Percentiles rank a stretch among this genome's conserved stretches.
phyloP scores from a whole-genome alignment of 139 green algal genomes.

The Protoeuglena noctilucae region DNA sequence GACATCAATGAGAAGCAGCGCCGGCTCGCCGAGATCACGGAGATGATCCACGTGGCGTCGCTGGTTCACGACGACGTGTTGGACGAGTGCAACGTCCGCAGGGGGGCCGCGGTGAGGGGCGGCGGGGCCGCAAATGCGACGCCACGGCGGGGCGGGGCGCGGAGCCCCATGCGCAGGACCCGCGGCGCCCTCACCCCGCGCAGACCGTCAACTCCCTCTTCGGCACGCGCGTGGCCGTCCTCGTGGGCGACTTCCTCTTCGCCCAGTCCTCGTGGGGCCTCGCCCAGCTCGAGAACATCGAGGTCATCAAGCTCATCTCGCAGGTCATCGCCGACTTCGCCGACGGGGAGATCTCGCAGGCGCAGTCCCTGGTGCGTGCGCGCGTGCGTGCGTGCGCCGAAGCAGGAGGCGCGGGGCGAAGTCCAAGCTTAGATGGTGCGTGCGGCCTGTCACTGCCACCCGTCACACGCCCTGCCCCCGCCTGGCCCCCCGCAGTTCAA shows the following conservation, averaged over 20 bases:
- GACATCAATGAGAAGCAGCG: constrained; percentile 75
- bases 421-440: no score
- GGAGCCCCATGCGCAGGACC: no score
- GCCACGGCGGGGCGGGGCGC: no score
- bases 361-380: constrained; percentile 42
- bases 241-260: constrained; percentile 96
- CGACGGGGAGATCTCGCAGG: constrained; percentile 93
- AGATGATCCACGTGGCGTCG: constrained; percentile 98
- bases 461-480: no score
- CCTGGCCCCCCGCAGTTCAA: no score
- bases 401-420: no score
- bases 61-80: constrained; percentile 98
- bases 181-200: no score
- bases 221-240: constrained; percentile 81
- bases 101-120: constrained; percentile 59
- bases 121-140: background rate
- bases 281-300: constrained; percentile 93
- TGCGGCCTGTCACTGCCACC: no score
- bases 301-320: constrained; percentile 97
- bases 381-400: no score
- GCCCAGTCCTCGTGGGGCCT: constrained; percentile 94
- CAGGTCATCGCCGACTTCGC: constrained; percentile 99
- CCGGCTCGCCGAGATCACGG: constrained; percentile 85
- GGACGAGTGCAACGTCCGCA: constrained; percentile 73
- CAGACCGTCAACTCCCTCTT: constrained; percentile 86